These are phyloP conservation scores for Eucalyptus pauciflora DNA, from an alignment of 345 rosid species.

Conservation along the genomic window DNA sequence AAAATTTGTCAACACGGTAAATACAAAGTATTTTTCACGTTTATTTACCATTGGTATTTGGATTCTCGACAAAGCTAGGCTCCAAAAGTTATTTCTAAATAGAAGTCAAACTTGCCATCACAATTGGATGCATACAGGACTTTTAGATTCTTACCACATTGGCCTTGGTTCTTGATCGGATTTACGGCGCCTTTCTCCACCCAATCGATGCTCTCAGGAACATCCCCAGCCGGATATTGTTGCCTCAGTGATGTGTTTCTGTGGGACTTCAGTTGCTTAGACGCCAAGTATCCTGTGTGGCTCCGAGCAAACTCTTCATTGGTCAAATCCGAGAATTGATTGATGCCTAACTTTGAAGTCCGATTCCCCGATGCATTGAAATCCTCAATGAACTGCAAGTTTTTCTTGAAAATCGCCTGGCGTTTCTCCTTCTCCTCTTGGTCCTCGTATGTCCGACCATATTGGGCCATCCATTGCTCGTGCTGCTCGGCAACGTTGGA, in stretches of 20 bases:
- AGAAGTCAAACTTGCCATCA: no score
- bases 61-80: no score
- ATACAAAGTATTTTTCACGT: no score
- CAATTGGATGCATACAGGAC: no score
- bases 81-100: no score
- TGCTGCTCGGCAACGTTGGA: background rate
- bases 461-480: background rate
- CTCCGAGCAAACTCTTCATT: slow-evolving; percentile 6
- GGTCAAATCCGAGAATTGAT: slow-evolving; percentile 17
- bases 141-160: background rate
- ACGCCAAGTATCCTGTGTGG: background rate
- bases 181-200: background rate
- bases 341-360: slow-evolving; percentile 17
- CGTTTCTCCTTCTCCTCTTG: slow-evolving; percentile 12
- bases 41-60: no score
- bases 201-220: background rate
- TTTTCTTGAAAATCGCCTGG: slow-evolving; percentile 10
- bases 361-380: background rate
- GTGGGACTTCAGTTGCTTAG: background rate
- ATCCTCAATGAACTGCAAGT: slow-evolving; percentile 14
- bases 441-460: background rate
- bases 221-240: background rate
- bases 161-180: background rate
- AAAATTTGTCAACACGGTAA: background rate
- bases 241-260: background rate